These are phyloP conservation scores for Smittium culicis DNA, from an alignment of 371 early-diverging fungal species.

Conservation along the genomic window DNA sequence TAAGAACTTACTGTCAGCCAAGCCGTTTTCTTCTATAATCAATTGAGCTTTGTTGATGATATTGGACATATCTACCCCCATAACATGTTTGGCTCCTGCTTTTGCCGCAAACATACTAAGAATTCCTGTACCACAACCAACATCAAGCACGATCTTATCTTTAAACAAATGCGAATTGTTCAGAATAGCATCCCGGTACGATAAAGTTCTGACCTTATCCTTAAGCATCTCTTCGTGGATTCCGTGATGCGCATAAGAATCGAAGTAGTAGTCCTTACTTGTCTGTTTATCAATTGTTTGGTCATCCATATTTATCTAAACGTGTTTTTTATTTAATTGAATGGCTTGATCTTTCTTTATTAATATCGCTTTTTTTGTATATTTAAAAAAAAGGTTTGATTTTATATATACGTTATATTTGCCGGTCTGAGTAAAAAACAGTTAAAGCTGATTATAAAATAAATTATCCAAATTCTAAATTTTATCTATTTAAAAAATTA, in stretches of 20 bases:
- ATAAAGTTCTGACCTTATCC: constrained; percentile 88
- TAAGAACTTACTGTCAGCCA: constrained; percentile 41
- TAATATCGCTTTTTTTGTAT: too few relatives aligned
- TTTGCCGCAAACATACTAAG: constrained; percentile 97
- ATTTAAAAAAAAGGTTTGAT: too few relatives aligned
- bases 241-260: constrained; percentile 91
- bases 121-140: constrained; percentile 96
- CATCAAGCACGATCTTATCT: constrained; percentile 93
- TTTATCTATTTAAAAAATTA: too few relatives aligned
- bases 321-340: too few relatives aligned
- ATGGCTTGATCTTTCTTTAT: too few relatives aligned
- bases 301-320: too few relatives aligned
- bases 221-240: constrained; percentile 77
- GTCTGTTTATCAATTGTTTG: too few relatives aligned
- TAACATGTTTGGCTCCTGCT: constrained; percentile 85
- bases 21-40: constrained; percentile 77
- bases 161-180: constrained; percentile 88
- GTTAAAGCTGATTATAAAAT: too few relatives aligned
- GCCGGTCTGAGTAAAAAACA: background rate
- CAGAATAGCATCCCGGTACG: constrained; percentile 83
- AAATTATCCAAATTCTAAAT: too few relatives aligned
- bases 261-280: constrained; percentile 90
- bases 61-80: constrained; percentile 89
- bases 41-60: constrained; percentile 84
- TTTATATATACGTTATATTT: too few relatives aligned